Conservation (phyloP, 805 yeast genomes). For the Kurtzmaniella cleridarum region DNA sequence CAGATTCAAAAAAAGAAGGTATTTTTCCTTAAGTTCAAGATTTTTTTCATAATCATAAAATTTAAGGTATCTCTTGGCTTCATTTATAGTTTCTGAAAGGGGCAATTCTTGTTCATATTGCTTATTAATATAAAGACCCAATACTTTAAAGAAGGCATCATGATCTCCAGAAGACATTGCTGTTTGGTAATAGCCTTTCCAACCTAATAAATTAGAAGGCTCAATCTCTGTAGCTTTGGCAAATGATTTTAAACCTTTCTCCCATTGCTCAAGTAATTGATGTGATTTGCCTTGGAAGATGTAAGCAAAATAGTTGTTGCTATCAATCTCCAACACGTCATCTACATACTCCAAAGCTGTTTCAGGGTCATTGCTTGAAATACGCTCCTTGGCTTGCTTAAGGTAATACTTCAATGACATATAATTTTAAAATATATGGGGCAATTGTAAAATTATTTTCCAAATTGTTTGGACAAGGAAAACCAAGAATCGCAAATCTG, state of each 20-base stretch:
- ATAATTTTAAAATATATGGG: too few species aligned
- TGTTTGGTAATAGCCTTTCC: conserved; percentile 72
- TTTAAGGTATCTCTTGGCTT: conserved; percentile 42
- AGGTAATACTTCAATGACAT: conserved; percentile 16
- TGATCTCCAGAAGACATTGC: conserved; percentile 33
- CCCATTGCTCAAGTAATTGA: conserved; percentile 36
- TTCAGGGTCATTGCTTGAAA: conserved; percentile 55
- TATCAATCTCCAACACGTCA: conserved; percentile 53
- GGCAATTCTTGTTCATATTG: conserved; percentile 40
- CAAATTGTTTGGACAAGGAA: too few species aligned
- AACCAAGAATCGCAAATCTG: too few species aligned
- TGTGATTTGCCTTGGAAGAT: conserved; percentile 70
- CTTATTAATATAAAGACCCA: conserved; percentile 38
- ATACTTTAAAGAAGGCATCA: conserved; percentile 41
- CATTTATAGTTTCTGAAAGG: conserved; percentile 44
- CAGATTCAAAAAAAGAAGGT: conserved; percentile 39
- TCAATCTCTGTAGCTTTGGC: conserved; percentile 45
- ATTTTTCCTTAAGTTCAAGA: conserved; percentile 38
- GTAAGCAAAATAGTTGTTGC: conserved; percentile 56
- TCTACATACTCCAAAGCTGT: conserved; percentile 53
- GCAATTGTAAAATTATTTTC: too few species aligned
- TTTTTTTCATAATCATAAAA: conserved; percentile 23
- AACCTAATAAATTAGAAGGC: conserved; percentile 54
- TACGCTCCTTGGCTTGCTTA: conserved; percentile 40
- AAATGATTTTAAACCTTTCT: conserved; percentile 41